Evolutionary conservation across 805 yeast genomes (phyloP), one percentile per base, ranked within the genome.

Genomic region (Candida rishiriensis): DNA sequence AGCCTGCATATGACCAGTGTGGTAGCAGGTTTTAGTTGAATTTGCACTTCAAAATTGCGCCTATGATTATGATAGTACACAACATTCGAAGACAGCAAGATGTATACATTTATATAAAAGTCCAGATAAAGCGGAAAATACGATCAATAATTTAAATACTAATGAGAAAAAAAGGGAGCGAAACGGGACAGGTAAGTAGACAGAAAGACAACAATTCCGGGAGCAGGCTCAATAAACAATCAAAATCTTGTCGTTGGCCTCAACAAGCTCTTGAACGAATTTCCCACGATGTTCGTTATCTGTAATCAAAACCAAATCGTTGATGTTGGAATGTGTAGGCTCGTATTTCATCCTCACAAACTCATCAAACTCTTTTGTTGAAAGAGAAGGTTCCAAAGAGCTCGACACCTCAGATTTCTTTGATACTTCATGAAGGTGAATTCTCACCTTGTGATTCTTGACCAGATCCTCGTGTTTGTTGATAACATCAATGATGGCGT

Each of bases 271-370:
- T 28, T 50, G 36, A 13, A 54, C 50, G 15, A 57, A 40, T 3
- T 37, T 26, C 11, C 33, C 46, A 21, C 47, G 41, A 6, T 43
- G 28, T 13, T 48, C 49, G 15, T 34, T 42, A 26, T 47, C 44
- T 3, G 60, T 43, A 16, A 56, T 42, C n/a, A 61, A 41, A 12
- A 54, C 50, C 42, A 61, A 41, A 29, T 57, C 55, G 39, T 56
- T 58, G 13, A 54, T 43, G 10, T 45, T 41, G 9, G 45, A 17
- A 13, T 38, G 37, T 1, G 40, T 14, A 9, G 36, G 14, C 2
- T 38, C 26, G 13, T 43, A 32, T 14, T 36, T 35, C 2, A 26
- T 32, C 8, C 37, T 39, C 2, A 47, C 45, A 30, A 50, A 46
- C 10, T 48, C 50, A 12, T 30, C 31, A 26, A 40, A 51, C 11